A percentile compares a stretch with the other conserved stretches of the same genome.
These are phyloP conservation scores for Lineolata rhizophorae DNA, from an alignment of 495 filamentous ascomycete species.

Conservation along the genomic window DNA sequence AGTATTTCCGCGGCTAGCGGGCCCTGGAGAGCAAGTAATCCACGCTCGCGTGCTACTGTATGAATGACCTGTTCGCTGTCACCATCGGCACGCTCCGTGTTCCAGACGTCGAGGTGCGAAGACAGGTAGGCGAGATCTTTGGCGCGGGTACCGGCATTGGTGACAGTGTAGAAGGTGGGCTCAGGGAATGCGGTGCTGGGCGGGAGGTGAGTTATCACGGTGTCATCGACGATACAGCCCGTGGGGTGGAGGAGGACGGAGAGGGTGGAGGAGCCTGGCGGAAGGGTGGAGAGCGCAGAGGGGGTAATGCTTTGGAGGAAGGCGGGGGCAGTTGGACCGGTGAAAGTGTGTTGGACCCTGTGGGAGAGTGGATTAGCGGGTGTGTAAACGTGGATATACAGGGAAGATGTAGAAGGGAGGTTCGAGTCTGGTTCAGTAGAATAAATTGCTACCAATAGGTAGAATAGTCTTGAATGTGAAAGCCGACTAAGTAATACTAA, in stretches of 20 bases:
- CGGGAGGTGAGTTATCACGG: constrained; percentile 56
- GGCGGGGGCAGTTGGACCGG: constrained; percentile 50
- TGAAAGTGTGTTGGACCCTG: constrained; percentile 49
- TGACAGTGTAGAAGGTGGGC: constrained; percentile 64
- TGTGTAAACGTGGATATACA: no score
- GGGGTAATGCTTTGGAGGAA: constrained; percentile 73
- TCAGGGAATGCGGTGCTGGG: constrained; percentile 27
- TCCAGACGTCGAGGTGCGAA: constrained; percentile 34
- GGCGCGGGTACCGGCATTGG: constrained; percentile 77
- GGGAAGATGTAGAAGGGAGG: no score
- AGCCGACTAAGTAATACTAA: neutral
- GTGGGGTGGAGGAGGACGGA: constrained; percentile 63
- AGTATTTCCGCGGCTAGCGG: constrained; percentile 49
- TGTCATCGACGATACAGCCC: constrained; percentile 87
- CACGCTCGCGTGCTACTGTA: constrained; percentile 50
- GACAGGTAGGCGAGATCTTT: constrained; percentile 64
- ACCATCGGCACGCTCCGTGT: constrained; percentile 19
- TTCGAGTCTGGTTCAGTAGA: no score
- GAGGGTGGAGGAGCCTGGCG: constrained; percentile 44
- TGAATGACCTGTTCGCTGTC: neutral
- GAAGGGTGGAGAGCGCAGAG: constrained; percentile 33
- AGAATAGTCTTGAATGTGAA: no score
- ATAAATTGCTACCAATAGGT: no score
- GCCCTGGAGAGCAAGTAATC: constrained; percentile 72
- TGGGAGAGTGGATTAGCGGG: no score